phyloP scores from a whole-genome alignment of 768 basidiomycete genomes.

The Russula brevipes region DNA sequence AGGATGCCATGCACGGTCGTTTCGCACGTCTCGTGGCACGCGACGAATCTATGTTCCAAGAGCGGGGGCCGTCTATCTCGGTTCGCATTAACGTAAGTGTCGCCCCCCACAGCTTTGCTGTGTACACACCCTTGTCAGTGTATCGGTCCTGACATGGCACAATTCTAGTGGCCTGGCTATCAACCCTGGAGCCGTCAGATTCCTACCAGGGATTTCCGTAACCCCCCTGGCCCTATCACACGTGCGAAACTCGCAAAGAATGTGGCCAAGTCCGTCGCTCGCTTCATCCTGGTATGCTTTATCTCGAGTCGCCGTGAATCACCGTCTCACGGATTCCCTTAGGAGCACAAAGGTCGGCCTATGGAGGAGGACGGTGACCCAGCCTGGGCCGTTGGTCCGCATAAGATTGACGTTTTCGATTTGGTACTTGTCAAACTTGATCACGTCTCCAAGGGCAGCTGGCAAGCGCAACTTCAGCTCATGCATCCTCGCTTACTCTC shows the following conservation, averaged over 20 bases:
- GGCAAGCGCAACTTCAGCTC: slow-evolving; percentile 74
- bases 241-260: slow-evolving; percentile 73
- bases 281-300: slow-evolving; percentile 55
- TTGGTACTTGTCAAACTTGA: slow-evolving; percentile 72
- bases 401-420: slow-evolving; percentile 57
- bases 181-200: slow-evolving; percentile 75
- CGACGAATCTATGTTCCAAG: slow-evolving; percentile 63
- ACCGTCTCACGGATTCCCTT: background rate
- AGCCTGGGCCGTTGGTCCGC: slow-evolving; percentile 56
- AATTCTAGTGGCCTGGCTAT: slow-evolving; percentile 71
- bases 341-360: slow-evolving; percentile 47
- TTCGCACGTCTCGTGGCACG: slow-evolving; percentile 51
- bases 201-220: slow-evolving; percentile 75
- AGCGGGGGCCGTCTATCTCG: slow-evolving; percentile 74
- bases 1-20: slow-evolving; percentile 58
- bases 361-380: slow-evolving; percentile 62
- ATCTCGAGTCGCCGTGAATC: background rate
- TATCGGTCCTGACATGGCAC: slow-evolving; percentile 13
- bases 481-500: slow-evolving; percentile 6
- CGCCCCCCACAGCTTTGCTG: slow-evolving; percentile 10
- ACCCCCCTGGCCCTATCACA: slow-evolving; percentile 73
- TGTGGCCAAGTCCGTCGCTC: slow-evolving; percentile 67
- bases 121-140: slow-evolving; percentile 6
- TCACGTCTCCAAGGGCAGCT: slow-evolving; percentile 77
- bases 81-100: slow-evolving; percentile 64